phyloP scores from a whole-genome alignment of 2,329 filamentous ascomycete genomes.

The Orbilia quercus region DNA sequence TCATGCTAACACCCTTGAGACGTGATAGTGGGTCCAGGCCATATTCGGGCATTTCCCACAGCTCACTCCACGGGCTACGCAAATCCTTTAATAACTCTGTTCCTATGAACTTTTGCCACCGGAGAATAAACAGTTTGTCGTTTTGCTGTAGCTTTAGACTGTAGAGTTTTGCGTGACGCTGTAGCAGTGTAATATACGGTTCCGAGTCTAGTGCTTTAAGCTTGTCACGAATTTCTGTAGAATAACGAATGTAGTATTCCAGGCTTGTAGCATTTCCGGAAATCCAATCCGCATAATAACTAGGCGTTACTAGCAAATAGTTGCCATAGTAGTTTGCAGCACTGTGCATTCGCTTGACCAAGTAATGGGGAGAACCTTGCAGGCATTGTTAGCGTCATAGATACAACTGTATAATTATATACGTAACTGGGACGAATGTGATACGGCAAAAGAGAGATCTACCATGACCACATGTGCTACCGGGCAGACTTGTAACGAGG shows the following conservation, averaged over 20 bases:
- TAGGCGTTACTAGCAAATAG: constrained; percentile 3
- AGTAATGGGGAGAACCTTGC: not conserved
- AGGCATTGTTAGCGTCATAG: not conserved
- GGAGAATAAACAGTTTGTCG: not conserved
- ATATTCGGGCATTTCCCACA: constrained; percentile 20
- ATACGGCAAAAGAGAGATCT: not conserved
- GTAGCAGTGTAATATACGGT: constrained; percentile 8
- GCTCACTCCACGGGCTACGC: constrained; percentile 20
- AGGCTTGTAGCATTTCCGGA: not conserved
- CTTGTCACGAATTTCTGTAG: constrained; percentile 1
- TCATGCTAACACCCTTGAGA: constrained; percentile 6
- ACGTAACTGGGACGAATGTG: no score
- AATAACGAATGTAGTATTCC: constrained; percentile 14
- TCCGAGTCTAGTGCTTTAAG: constrained; percentile 6
- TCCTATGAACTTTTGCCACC: constrained; percentile 33
- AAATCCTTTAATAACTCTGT: constrained; percentile 4
- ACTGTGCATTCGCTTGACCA: constrained; percentile 15
- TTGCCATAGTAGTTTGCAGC: constrained; percentile 14
- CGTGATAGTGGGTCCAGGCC: constrained; percentile 13
- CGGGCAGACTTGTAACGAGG: not conserved
- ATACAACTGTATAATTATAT: no score
- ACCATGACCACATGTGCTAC: not conserved
- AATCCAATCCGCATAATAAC: constrained; percentile 7
- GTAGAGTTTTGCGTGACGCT: constrained; percentile 12
- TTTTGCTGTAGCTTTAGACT: constrained; percentile 1